Percentiles rank a stretch among this genome's conserved stretches.
Conservation (phyloP, 2,329 filamentous ascomycete species). For the Botrytis medusae region DNA sequence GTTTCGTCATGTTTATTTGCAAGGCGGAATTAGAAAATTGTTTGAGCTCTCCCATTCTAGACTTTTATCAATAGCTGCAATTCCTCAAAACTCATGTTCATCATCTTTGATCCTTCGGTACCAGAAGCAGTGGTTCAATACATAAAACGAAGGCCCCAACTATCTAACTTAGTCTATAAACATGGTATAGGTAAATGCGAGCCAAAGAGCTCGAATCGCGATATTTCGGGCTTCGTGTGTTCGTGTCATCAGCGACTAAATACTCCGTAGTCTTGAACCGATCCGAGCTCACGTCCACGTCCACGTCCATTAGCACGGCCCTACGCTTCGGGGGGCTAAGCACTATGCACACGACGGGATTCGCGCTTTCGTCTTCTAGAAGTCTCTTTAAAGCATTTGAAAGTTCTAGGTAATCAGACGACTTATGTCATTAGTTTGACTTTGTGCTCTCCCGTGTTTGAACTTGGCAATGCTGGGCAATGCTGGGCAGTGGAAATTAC, state of each 20-base stretch:
- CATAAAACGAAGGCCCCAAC: background rate
- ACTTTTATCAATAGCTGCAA: background rate
- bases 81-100: background rate
- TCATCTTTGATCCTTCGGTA: background rate
- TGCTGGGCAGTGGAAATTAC: background rate
- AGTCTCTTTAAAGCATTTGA: background rate
- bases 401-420: background rate
- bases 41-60: background rate
- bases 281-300: background rate
- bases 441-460: background rate
- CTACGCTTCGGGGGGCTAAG: background rate
- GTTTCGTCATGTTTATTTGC: background rate
- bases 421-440: background rate
- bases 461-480: conserved; percentile 8
- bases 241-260: background rate
- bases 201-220: background rate
- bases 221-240: background rate
- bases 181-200: background rate
- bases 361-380: background rate
- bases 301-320: background rate
- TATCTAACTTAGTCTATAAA: background rate
- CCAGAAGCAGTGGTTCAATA: background rate
- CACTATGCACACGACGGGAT: background rate
- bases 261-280: background rate
- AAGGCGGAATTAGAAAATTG: background rate